Conservation (phyloP, 139 green algal species). For the Chlamydomonas schloesseri region DNA sequence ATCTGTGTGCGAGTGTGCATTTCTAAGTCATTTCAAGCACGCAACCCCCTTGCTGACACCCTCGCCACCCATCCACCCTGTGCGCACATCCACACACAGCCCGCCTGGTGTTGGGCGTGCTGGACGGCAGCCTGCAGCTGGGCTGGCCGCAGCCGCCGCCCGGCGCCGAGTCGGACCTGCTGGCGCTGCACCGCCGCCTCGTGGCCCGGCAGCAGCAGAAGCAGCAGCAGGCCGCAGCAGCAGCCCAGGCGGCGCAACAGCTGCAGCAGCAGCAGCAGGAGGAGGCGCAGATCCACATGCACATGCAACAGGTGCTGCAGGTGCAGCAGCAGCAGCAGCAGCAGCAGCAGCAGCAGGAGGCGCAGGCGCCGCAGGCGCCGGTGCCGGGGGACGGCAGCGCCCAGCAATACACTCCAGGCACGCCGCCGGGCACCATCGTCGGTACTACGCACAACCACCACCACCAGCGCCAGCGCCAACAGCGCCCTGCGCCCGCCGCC, state of each 20-base stretch:
- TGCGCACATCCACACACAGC: neutral
- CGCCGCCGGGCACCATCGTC: no score
- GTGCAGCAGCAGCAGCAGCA: neutral
- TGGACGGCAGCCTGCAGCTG: conserved; percentile 14
- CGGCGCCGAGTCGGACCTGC: neutral
- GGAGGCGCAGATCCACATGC: neutral
- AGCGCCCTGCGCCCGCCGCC: no score
- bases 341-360: neutral
- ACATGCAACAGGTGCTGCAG: neutral
- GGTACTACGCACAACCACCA: no score
- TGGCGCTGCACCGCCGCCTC: neutral
- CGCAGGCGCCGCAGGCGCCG: neutral
- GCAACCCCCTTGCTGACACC: no score
- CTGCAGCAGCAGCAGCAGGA: no score
- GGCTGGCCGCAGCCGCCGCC: neutral
- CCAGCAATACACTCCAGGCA: no score
- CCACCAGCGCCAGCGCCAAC: no score
- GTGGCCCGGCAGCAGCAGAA: neutral
- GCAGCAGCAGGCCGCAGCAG: neutral
- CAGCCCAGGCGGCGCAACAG: no score
- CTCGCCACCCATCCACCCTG: neutral
- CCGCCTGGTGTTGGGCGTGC: neutral
- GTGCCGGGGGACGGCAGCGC: no score
- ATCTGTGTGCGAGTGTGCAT: no score
- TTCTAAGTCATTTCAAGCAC: no score